Percentiles rank a stretch among this genome's conserved stretches.
phyloP scores from a whole-genome alignment of 2,329 filamentous ascomycete species.

The Huntiella decipiens region DNA sequence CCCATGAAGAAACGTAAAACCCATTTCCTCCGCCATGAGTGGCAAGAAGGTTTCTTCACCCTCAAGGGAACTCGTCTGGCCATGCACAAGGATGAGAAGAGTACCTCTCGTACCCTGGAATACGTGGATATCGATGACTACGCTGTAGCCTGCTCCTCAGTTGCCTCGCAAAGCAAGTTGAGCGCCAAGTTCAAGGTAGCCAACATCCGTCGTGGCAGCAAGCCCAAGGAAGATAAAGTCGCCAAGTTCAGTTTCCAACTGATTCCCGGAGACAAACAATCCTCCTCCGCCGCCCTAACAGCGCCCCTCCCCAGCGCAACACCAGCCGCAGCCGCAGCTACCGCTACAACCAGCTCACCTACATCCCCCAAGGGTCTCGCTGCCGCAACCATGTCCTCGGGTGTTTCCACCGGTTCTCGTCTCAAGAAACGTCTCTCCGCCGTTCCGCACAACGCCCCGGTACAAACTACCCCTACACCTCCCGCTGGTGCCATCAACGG shows the following conservation, averaged over 20 bases:
- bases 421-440: slow-evolving; percentile 10
- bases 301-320: slow-evolving; percentile 18
- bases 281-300: too few relatives aligned
- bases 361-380: slow-evolving; percentile 3
- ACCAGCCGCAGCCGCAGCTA: background rate
- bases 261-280: slow-evolving; percentile 45
- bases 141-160: slow-evolving; percentile 63
- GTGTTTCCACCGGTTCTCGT: background rate
- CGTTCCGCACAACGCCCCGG: slow-evolving; percentile 30
- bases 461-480: slow-evolving; percentile 20
- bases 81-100: slow-evolving; percentile 48
- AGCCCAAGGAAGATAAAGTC: slow-evolving; percentile 34
- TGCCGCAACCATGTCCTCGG: slow-evolving; percentile 8
- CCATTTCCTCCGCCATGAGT: slow-evolving; percentile 75
- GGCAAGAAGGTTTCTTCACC: slow-evolving; percentile 81
- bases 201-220: slow-evolving; percentile 35
- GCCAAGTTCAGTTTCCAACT: slow-evolving; percentile 72
- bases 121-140: slow-evolving; percentile 81
- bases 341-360: slow-evolving; percentile 7
- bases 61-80: slow-evolving; percentile 57
- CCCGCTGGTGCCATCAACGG: slow-evolving; percentile 33
- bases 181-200: slow-evolving; percentile 73
- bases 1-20: slow-evolving; percentile 92
- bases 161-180: slow-evolving; percentile 61
- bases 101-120: slow-evolving; percentile 42